Percentiles rank a stretch among this genome's conserved stretches.
Evolutionary conservation across 805 yeast species (phyloP).

Genomic region (Starmera dryadoides): DNA sequence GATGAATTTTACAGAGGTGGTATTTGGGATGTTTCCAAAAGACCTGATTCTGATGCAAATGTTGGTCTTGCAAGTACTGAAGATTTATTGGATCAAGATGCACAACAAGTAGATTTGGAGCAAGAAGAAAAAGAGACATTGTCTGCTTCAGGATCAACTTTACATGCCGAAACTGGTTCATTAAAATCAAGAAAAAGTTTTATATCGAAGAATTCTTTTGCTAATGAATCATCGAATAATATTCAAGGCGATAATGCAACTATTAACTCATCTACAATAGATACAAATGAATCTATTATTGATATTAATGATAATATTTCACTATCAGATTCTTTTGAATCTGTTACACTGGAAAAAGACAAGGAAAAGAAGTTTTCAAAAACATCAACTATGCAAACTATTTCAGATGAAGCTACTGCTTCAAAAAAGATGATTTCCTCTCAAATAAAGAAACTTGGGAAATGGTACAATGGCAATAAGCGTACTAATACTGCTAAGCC

Average conservation of each 20-base stretch:
- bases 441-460: constrained; percentile 54
- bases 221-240: constrained; percentile 1
- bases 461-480: constrained; percentile 55
- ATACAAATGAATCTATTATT: not conserved
- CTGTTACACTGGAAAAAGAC: not conserved
- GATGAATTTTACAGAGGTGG: constrained; percentile 85
- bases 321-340: not conserved
- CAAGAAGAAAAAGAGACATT: constrained; percentile 3
- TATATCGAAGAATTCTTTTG: constrained; percentile 3
- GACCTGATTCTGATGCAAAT: not conserved
- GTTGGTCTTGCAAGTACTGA: not conserved
- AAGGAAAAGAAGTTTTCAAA: constrained; percentile 3
- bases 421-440: constrained; percentile 32
- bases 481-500: constrained; percentile 1
- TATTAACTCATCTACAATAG: not conserved
- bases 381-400: constrained; percentile 14
- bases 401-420: constrained; percentile 20
- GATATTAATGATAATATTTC: not conserved
- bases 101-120: not conserved
- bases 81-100: not conserved
- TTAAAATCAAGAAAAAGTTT: constrained; percentile 3
- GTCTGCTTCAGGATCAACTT: not conserved
- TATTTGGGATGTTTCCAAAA: constrained; percentile 59
- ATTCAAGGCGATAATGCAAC: not conserved
- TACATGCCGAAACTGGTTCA: not conserved